A percentile compares a stretch with the other conserved stretches of the same genome.
phyloP scores from a whole-genome alignment of 768 basidiomycete species.

The Melanogaster broomeanus region DNA sequence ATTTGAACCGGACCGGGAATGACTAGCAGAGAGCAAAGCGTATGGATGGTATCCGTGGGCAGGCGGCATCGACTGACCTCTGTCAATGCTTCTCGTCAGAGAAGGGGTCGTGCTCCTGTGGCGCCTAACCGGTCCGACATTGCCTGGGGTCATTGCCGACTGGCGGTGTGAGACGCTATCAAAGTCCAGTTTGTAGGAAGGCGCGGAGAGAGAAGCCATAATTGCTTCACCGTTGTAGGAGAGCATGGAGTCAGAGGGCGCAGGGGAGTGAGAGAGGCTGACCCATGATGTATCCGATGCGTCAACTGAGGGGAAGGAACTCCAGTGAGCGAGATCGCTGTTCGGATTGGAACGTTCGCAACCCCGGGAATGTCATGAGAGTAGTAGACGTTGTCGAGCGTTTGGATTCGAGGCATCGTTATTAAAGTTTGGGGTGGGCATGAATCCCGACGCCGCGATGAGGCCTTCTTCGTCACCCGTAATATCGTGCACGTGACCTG shows the following conservation, averaged over 20 bases:
- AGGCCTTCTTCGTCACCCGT: constrained; percentile 61
- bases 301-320: constrained; percentile 23
- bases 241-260: constrained; percentile 22
- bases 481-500: constrained; percentile 55
- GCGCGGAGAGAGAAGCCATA: constrained; percentile 51
- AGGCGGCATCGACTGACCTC: constrained; percentile 45
- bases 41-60: constrained; percentile 62
- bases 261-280: constrained; percentile 14
- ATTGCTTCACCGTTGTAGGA: constrained; percentile 45
- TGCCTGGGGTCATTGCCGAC: constrained; percentile 27
- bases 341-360: constrained; percentile 18
- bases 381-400: constrained; percentile 29
- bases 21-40: constrained; percentile 28
- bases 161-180: constrained; percentile 43
- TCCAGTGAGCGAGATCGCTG: constrained; percentile 19
- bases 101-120: constrained; percentile 81
- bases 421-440: constrained; percentile 16
- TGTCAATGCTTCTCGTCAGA: constrained; percentile 50
- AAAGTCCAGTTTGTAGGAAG: constrained; percentile 68
- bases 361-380: constrained; percentile 15
- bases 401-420: constrained; percentile 13
- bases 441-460: constrained; percentile 33
- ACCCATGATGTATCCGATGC: constrained; percentile 26
- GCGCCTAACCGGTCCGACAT: constrained; percentile 63
- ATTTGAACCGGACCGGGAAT: constrained; percentile 31